Evolutionary conservation across 164 flowering plant genomes (phyloP), one percentile per base, ranked within the genome.

Genomic region (Paratinospora sagittata): DNA sequence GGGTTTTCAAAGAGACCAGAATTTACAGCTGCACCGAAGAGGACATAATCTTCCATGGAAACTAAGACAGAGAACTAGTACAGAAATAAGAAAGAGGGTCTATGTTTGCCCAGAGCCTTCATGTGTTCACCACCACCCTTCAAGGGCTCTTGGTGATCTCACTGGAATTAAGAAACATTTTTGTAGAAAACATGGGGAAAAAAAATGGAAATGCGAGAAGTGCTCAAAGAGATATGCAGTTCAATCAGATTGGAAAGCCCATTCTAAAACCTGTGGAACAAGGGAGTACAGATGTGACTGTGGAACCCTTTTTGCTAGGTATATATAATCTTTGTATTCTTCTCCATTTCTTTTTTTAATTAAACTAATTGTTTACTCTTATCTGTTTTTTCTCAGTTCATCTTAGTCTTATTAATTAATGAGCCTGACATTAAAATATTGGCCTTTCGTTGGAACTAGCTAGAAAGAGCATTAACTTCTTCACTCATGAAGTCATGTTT

Each of bases 11-110:
- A 93, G 98, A 68, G 98, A 93, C 68, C 98, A 93, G 80, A 93
- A 93, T 60, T 89, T 93, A 41, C 98, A 93, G 67, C 89, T 93
- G 27, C 98, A 93, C 75, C 82, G 97, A 67, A 85, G 98, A 81
- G 98, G 98, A 0, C 98, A 93, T 36, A 93, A 93, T 69, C 87
- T 93, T 19, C 98, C 98, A 68, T 93, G 98, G 98, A 93, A 93
- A 76, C 85, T 93, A 37, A 87, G 85, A 81, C 93, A 91, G 70
- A 88, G 91, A 67, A 86, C 41, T 82, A 83, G 78, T 79, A 88
- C 83, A 49, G 92, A 91, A 24, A 77, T 75, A 0, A 85, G 71
- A 61, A 93, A 89, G 84, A 84, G 78, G 73, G 97, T 84, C 1
- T 91, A 88, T 78, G 91, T 91, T 19, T 91, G 98, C 68, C 97